Percentiles rank a stretch among this genome's conserved stretches.
Evolutionary conservation across 2,329 filamentous ascomycete species (phyloP).

Genomic region (Penicillium sp.): DNA sequence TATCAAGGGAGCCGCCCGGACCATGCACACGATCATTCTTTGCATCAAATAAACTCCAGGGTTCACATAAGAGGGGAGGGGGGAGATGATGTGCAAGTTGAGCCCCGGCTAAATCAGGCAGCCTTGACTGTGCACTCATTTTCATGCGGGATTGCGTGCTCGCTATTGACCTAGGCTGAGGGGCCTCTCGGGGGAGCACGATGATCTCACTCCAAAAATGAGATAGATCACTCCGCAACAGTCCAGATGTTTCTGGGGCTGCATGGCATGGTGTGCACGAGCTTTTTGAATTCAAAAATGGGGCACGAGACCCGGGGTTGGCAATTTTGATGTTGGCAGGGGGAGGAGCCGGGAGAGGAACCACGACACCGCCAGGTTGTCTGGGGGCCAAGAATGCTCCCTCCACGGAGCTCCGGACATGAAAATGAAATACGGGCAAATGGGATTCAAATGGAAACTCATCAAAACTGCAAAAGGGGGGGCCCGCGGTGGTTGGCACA

Average conservation of each 20-base stretch:
- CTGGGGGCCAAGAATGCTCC: not conserved
- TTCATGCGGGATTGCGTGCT: slow-evolving; percentile 39
- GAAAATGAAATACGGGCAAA: not conserved
- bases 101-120: slow-evolving; percentile 12
- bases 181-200: not conserved
- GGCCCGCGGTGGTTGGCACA: too few species aligned
- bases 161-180: slow-evolving; percentile 16
- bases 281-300: slow-evolving; percentile 3
- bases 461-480: slow-evolving; percentile 4
- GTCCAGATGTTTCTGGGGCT: not conserved
- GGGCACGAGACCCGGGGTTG: not conserved
- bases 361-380: not conserved
- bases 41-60: slow-evolving; percentile 14
- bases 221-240: slow-evolving; percentile 2
- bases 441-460: slow-evolving; percentile 1
- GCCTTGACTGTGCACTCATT: slow-evolving; percentile 32
- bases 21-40: slow-evolving; percentile 19
- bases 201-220: slow-evolving; percentile 19
- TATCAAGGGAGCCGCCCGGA: slow-evolving; percentile 11
- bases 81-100: slow-evolving; percentile 8
- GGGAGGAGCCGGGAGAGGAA: not conserved
- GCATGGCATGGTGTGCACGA: not conserved
- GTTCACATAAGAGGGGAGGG: slow-evolving; percentile 3
- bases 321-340: not conserved
- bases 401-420: not conserved